Conservation (phyloP, 2,329 filamentous ascomycete species). For the Cladobotryum mycophilum region DNA sequence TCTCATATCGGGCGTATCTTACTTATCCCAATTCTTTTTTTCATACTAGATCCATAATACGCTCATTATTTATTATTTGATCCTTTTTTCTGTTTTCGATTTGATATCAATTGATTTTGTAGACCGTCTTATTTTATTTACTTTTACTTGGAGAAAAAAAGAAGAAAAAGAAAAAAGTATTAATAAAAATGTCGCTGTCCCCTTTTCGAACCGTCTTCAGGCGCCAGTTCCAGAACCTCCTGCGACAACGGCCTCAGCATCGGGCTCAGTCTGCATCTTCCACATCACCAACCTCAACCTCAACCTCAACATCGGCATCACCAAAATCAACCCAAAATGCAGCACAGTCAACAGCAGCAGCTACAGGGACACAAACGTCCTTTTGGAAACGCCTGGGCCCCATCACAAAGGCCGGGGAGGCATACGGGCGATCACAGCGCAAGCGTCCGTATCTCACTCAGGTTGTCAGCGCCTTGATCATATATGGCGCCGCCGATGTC, state of each 20-base stretch:
- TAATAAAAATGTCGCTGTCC: constrained; percentile 3
- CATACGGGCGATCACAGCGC: constrained; percentile 66
- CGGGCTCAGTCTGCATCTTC: constrained; percentile 10
- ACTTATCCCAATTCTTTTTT: too few relatives aligned
- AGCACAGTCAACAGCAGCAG: neutral
- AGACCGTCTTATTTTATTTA: too few relatives aligned
- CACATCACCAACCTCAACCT: neutral
- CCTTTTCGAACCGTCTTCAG: constrained; percentile 4
- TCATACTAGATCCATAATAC: too few relatives aligned
- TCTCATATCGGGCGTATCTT: too few relatives aligned
- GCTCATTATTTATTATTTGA: too few relatives aligned
- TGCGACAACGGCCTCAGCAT: constrained; percentile 2
- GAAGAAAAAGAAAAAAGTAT: too few relatives aligned
- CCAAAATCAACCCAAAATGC: neutral
- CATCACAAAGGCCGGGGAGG: constrained; percentile 44
- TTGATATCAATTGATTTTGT: too few relatives aligned
- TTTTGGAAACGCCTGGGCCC: constrained; percentile 55
- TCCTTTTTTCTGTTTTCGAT: too few relatives aligned
- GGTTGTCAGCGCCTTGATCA: constrained; percentile 65
- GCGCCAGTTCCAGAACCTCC: constrained; percentile 5
- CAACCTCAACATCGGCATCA: neutral
- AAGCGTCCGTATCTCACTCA: constrained; percentile 74
- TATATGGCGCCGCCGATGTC: constrained; percentile 73
- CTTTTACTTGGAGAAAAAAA: too few relatives aligned
- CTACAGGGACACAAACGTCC: neutral